Conservation (phyloP, 805 yeast genomes). For the Metschnikowia reukaufii region DNA sequence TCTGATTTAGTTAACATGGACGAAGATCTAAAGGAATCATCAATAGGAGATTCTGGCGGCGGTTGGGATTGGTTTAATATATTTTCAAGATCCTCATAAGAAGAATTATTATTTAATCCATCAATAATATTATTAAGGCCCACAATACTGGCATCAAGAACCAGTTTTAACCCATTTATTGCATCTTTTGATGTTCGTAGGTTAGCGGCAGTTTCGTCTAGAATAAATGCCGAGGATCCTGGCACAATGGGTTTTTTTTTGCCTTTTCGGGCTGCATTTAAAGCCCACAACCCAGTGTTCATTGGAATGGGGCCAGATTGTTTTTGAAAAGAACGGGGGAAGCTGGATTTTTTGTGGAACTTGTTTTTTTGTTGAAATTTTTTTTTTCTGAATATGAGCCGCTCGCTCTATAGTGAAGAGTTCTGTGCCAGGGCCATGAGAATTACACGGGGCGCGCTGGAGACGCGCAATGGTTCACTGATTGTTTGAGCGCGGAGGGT, state of each 20-base stretch:
- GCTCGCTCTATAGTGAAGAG: not conserved
- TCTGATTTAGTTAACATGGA: constrained; percentile 7
- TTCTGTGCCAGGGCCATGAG: not conserved
- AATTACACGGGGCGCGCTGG: not conserved
- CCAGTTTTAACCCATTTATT: constrained; percentile 27
- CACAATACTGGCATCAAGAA: constrained; percentile 6
- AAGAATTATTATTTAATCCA: constrained; percentile 31
- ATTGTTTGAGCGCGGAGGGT: no score
- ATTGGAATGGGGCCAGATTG: constrained; percentile 1
- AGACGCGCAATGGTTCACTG: not conserved
- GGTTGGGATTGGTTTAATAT: constrained; percentile 44
- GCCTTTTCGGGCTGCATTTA: constrained; percentile 31
- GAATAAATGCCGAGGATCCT: constrained; percentile 54
- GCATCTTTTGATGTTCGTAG: constrained; percentile 38
- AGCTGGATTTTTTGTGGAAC: not conserved
- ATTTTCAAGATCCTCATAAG: constrained; percentile 38
- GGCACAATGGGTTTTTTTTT: constrained; percentile 36
- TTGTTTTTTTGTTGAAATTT: not conserved
- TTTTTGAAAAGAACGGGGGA: no score
- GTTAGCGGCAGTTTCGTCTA: constrained; percentile 31
- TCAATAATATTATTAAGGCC: constrained; percentile 16
- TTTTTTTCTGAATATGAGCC: not conserved
- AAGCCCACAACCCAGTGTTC: constrained; percentile 30
- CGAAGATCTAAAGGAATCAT: constrained; percentile 5
- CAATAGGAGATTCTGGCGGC: constrained; percentile 3